Percentiles rank a stretch among this genome's conserved stretches.
Evolutionary conservation across 352 stramenopile genomes (phyloP).

Genomic region (Phytopythium oedochilum): DNA sequence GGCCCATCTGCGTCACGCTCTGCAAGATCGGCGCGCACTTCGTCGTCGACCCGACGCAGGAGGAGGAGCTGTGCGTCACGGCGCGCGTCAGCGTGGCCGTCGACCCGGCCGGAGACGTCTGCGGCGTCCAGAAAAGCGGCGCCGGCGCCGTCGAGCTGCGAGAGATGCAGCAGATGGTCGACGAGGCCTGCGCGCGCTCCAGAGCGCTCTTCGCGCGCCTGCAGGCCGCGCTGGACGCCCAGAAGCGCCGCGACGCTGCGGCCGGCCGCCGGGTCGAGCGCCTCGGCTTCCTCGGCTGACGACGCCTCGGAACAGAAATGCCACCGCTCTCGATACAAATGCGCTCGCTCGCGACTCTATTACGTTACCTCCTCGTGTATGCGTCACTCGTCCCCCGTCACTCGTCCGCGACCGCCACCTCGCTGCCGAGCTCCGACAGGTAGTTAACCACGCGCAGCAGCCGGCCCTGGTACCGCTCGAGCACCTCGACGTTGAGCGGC

Average conservation of each 20-base stretch:
- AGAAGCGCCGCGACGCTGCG: constrained; percentile 40
- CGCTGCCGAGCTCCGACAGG: constrained; percentile 53
- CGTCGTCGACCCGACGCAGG: constrained; percentile 60
- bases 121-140: constrained; percentile 74
- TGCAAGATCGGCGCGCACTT: constrained; percentile 70
- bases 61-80: constrained; percentile 75
- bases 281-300: constrained; percentile 60
- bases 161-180: constrained; percentile 79
- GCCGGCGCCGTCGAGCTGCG: constrained; percentile 60
- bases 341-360: too few relatives aligned
- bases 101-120: constrained; percentile 50
- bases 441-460: constrained; percentile 82
- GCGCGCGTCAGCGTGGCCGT: constrained; percentile 73
- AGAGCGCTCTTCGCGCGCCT: constrained; percentile 64
- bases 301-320: too few relatives aligned
- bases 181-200: constrained; percentile 57
- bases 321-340: too few relatives aligned
- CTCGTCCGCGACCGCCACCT: constrained; percentile 36
- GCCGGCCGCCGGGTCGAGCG: constrained; percentile 48
- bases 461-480: constrained; percentile 79
- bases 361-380: constrained; percentile 3
- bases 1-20: constrained; percentile 72
- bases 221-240: constrained; percentile 37
- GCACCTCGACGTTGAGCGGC: constrained; percentile 55
- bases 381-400: too few relatives aligned